Base-by-base conservation (phyloP, 345 rosid species). In the Gossypium raimondii region DNA sequence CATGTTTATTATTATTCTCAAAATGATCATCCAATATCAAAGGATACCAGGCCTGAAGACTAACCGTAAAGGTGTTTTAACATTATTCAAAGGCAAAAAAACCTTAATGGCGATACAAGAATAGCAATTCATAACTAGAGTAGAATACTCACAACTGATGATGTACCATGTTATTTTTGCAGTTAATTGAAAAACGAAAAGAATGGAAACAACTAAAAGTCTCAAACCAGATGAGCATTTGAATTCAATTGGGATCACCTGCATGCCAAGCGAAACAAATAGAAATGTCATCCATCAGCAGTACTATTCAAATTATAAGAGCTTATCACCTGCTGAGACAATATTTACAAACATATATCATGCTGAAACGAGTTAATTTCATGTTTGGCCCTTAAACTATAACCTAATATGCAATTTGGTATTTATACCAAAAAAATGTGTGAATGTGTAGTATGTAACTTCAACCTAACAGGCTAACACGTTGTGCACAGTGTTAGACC, bases 231-330 rank as follows among this genome's bases (percentile, higher is more conserved):
- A 65, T 3, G 16, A 73, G 56, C 64, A 12, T 29, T 13, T 11
- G 18, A n/a, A 55, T n/a, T 18, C 27, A 52, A 63, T 18, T 34
- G 64, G 7, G 7, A 74, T 74, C 70, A 74, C 70, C 76, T 74
- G 70, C 51, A 74, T 67, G 8, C 4, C 56, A 47, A 67, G 45
- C 2, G 10, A 64, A 41, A 41, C 22, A 38, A 57, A 52, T 2
- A 52, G 50, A 41, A 25, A 50, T 51, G 60, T 27, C 58, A 64
- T 51, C 41, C 7, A 51, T 27, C 16, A 0, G 7, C 52, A 51
- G 16, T 13, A 45, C n/a, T 6, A 47, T 13, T 43, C 12, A 13
- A 44, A 38, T 2, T 61, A 29, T 34, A 38, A 63, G 3, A 47
- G 24, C 1, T 47, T 50, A 47, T 50, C n/a, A 34, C 41, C 41